A percentile compares a stretch with the other conserved stretches of the same genome.
Evolutionary conservation across 2,329 filamentous ascomycete genomes (phyloP).

Genomic region (Aspergillus uvarum): DNA sequence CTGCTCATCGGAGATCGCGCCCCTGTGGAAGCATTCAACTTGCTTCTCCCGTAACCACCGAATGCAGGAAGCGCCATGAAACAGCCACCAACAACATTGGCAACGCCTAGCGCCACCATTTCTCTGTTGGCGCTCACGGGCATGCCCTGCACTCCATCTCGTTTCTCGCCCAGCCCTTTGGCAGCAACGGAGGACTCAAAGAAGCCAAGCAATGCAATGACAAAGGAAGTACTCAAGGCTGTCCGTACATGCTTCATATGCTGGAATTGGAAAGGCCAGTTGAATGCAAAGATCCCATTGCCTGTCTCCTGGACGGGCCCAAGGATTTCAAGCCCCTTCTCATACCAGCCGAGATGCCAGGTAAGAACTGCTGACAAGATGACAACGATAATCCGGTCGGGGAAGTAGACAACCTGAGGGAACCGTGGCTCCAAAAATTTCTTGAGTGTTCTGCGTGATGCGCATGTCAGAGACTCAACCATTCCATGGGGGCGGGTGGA

Average conservation of each 20-base stretch:
- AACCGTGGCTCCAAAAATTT: slow-evolving; percentile 75
- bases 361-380: slow-evolving; percentile 78
- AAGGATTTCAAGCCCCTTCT: slow-evolving; percentile 76
- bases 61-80: slow-evolving; percentile 94
- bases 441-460: slow-evolving; percentile 68
- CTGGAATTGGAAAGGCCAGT: slow-evolving; percentile 76
- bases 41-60: slow-evolving; percentile 93
- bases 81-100: slow-evolving; percentile 86
- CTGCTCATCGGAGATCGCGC: slow-evolving; percentile 93
- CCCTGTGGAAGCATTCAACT: slow-evolving; percentile 89
- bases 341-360: slow-evolving; percentile 74
- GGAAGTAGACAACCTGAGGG: slow-evolving; percentile 79
- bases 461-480: slow-evolving; percentile 11
- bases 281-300: slow-evolving; percentile 72
- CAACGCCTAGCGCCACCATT: slow-evolving; percentile 83
- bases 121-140: slow-evolving; percentile 88
- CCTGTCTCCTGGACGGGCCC: slow-evolving; percentile 74
- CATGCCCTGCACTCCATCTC: slow-evolving; percentile 72
- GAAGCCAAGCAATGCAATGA: slow-evolving; percentile 94
- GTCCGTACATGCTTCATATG: slow-evolving; percentile 81
- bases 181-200: slow-evolving; percentile 97
- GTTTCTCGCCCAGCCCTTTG: slow-evolving; percentile 72
- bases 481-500: neutral
- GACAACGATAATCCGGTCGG: slow-evolving; percentile 88
- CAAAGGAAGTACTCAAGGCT: slow-evolving; percentile 84